phyloP scores from a whole-genome alignment of 768 basidiomycete species.

The Lyophyllum shimeji region DNA sequence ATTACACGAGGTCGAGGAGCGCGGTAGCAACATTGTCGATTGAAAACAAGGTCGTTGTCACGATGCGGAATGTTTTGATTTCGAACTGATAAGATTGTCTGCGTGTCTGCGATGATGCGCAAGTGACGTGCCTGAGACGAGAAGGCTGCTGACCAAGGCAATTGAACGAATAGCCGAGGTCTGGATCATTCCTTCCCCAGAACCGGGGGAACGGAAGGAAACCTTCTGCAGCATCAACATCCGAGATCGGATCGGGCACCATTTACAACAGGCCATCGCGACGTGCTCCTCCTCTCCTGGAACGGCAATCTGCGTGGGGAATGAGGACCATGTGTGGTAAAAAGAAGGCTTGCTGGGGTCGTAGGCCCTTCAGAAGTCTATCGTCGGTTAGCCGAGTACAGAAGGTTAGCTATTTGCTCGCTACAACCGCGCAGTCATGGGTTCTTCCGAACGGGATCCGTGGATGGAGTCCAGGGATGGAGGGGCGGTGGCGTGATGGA shows the following conservation, averaged over 20 bases:
- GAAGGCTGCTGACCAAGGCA: slow-evolving; percentile 10
- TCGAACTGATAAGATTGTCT: slow-evolving; percentile 20
- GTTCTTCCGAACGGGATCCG: slow-evolving; percentile 20
- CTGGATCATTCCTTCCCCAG: slow-evolving; percentile 32
- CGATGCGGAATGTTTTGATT: slow-evolving; percentile 5
- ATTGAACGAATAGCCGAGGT: slow-evolving; percentile 22
- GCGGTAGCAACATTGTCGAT: slow-evolving; percentile 7
- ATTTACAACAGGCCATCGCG: slow-evolving; percentile 21
- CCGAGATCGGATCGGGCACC: slow-evolving; percentile 33
- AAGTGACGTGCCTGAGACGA: slow-evolving; percentile 22
- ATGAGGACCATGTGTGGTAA: slow-evolving; percentile 12
- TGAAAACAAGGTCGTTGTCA: slow-evolving; percentile 7
- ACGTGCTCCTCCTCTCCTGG: slow-evolving; percentile 18
- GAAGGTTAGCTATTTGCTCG: slow-evolving; percentile 4
- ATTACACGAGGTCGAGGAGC: not conserved
- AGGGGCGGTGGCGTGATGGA: slow-evolving; percentile 7
- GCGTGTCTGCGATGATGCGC: slow-evolving; percentile 6
- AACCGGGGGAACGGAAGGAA: slow-evolving; percentile 28
- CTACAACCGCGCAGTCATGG: slow-evolving; percentile 2
- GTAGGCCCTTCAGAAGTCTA: slow-evolving; percentile 13
- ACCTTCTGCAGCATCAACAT: slow-evolving; percentile 21
- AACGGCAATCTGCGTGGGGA: slow-evolving; percentile 30
- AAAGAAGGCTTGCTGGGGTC: not conserved
- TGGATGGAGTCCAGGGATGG: slow-evolving; percentile 19
- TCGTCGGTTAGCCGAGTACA: slow-evolving; percentile 7